Evolutionary conservation across 2,329 filamentous ascomycete genomes (phyloP), one percentile per base, ranked within the genome.

Genomic region (Talaromyces sp.): DNA sequence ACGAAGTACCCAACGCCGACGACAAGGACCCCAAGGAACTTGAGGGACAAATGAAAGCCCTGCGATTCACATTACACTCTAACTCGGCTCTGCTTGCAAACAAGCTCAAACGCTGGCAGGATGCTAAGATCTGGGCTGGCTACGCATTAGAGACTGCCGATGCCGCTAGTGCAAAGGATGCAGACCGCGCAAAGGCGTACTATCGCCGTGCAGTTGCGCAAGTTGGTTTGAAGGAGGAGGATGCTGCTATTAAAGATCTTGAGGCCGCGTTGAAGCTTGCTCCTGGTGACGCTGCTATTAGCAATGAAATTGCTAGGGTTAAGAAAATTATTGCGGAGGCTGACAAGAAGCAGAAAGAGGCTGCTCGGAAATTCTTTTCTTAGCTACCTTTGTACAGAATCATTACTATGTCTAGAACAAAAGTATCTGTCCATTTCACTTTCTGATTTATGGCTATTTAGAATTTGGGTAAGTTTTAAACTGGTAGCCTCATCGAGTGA

Each of bases 331-430:
- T 90, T 31, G 84, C 87, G 11, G 90, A 89, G 65, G 85, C 90
- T 67, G 84, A 87, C 67, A 90, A 90, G 76, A 96, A 93, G 86
- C 92, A 97, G 83, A 96, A 93, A 86, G 92, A 91, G 71, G 90
- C 89, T 6, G 96, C 94, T 77, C 91, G 90, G 82, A 98, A 96
- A 82, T 95, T 96, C 80, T 98, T 98, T 75, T 77, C 82, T 19
- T 65, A 35, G 61, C 27, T 39, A 33, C 27, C 8, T 37, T 22
- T 56, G 47, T 33, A 27, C 22, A 43, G 33, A 27, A 31, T 5
- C 10, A 31, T 9, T 27, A 61, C 13, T 16, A 13, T 19, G 16
- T 35, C 43, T 52, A 48, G 35, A 61, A 62, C 13, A 52, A 62
- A 52, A 31, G 16, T 54, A 24, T 37, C 31, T 56, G 39, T 39